Evolutionary conservation across 768 basidiomycete genomes (phyloP).

Genomic region (Paxillus rubicundulus): DNA sequence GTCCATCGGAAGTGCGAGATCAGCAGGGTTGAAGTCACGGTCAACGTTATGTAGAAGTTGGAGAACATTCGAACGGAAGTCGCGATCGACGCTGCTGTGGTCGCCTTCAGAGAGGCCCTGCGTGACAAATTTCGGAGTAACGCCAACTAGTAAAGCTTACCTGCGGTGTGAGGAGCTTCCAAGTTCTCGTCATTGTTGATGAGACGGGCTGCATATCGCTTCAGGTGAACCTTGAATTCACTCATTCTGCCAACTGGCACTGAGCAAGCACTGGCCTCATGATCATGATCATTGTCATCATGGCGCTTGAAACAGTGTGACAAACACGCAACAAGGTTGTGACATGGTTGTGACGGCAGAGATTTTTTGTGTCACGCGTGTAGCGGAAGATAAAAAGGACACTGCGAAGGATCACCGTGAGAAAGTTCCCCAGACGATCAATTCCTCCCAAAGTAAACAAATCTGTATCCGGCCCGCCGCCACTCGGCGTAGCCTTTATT

Average conservation of each 20-base stretch:
- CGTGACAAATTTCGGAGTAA: not conserved
- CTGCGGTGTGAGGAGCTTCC: not conserved
- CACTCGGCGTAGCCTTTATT: constrained; percentile 51
- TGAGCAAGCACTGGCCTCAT: too few species aligned
- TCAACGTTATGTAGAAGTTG: constrained; percentile 4
- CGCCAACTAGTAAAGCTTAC: not conserved
- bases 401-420: constrained; percentile 42
- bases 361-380: constrained; percentile 40
- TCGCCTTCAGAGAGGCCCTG: constrained; percentile 1
- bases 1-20: constrained; percentile 20
- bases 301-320: constrained; percentile 4
- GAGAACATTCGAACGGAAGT: constrained; percentile 11
- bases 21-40: not conserved
- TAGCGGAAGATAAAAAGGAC: constrained; percentile 62
- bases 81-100: not conserved
- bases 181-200: not conserved
- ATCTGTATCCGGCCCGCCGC: constrained; percentile 38
- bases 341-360: constrained; percentile 35
- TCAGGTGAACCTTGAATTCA: not conserved
- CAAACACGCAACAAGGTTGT: constrained; percentile 13
- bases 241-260: not conserved
- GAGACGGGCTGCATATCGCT: not conserved
- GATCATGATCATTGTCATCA: too few species aligned
- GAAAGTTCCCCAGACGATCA: constrained; percentile 52
- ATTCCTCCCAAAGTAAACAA: constrained; percentile 43